Evolutionary conservation across 176 grass and related monocot genomes (phyloP).

Genomic region (Avena sativa): DNA sequence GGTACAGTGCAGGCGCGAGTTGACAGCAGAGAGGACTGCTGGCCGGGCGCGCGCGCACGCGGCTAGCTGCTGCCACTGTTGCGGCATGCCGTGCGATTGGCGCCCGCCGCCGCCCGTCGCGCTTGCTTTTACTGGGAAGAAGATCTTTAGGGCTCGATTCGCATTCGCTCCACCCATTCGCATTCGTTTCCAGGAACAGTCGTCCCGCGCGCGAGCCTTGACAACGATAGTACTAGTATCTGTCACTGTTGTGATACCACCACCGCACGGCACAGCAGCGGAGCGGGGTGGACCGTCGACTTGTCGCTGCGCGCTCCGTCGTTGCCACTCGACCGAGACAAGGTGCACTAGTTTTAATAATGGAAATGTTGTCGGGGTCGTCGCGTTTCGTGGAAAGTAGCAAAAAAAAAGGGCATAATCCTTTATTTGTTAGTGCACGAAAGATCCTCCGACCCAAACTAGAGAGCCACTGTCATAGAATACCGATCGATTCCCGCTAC

Average conservation of each 20-base stretch:
- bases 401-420: no score
- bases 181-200: no score
- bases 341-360: no score
- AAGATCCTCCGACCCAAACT: no score
- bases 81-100: slow-evolving; percentile 6
- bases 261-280: not conserved
- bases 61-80: slow-evolving; percentile 1
- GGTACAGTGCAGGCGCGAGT: not conserved
- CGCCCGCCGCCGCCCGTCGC: not conserved
- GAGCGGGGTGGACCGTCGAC: not conserved
- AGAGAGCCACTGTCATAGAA: no score
- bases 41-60: no score
- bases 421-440: no score
- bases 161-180: not conserved
- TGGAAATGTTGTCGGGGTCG: not conserved
- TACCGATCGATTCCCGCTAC: no score
- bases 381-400: not conserved
- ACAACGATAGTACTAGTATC: not conserved
- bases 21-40: not conserved
- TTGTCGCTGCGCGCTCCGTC: not conserved
- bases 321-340: not conserved
- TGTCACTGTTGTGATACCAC: not conserved
- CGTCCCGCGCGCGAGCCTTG: no score
- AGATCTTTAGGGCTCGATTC: slow-evolving; percentile 49
- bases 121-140: not conserved